Percentiles rank a stretch among this genome's conserved stretches.
phyloP scores from a whole-genome alignment of 2,329 filamentous ascomycete genomes.

The Penicillium sp. region DNA sequence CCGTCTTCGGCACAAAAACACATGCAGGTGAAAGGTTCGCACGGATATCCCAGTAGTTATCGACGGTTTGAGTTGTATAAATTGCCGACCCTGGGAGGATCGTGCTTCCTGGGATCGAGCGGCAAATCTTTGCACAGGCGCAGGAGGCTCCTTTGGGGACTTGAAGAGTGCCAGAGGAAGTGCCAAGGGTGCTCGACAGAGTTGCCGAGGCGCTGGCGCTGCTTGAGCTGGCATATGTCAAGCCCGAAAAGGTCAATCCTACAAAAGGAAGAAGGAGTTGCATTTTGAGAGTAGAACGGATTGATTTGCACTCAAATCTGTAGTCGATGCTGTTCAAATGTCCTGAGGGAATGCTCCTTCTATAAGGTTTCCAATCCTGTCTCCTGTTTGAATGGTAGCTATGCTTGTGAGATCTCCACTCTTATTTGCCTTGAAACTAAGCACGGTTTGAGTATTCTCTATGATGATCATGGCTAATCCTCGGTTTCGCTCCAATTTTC shows the following conservation, averaged over 20 bases:
- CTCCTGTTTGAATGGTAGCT: too few relatives aligned
- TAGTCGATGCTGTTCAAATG: too few relatives aligned
- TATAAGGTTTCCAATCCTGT: too few relatives aligned
- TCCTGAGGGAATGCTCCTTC: too few relatives aligned
- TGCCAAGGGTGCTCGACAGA: neutral
- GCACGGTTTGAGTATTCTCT: too few relatives aligned
- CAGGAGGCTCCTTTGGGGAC: slow-evolving; percentile 9
- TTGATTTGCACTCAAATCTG: too few relatives aligned
- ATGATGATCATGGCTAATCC: too few relatives aligned
- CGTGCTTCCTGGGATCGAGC: neutral
- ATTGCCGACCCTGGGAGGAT: slow-evolving; percentile 16
- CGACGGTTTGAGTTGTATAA: slow-evolving; percentile 24
- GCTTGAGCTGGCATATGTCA: slow-evolving; percentile 4
- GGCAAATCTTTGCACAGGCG: slow-evolving; percentile 13
- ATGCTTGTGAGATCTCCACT: too few relatives aligned
- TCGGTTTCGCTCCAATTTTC: too few relatives aligned
- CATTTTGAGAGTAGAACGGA: too few relatives aligned
- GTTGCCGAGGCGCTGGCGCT: neutral
- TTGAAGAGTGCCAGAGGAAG: neutral
- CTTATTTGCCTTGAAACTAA: too few relatives aligned
- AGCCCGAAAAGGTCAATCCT: slow-evolving; percentile 1
- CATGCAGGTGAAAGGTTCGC: slow-evolving; percentile 29
- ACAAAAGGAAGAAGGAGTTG: too few relatives aligned
- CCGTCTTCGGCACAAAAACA: slow-evolving; percentile 30
- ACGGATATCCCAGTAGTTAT: slow-evolving; percentile 33